phyloP scores from a whole-genome alignment of 2,329 filamentous ascomycete species.

The Stagonosporopsis chrysanthemi region DNA sequence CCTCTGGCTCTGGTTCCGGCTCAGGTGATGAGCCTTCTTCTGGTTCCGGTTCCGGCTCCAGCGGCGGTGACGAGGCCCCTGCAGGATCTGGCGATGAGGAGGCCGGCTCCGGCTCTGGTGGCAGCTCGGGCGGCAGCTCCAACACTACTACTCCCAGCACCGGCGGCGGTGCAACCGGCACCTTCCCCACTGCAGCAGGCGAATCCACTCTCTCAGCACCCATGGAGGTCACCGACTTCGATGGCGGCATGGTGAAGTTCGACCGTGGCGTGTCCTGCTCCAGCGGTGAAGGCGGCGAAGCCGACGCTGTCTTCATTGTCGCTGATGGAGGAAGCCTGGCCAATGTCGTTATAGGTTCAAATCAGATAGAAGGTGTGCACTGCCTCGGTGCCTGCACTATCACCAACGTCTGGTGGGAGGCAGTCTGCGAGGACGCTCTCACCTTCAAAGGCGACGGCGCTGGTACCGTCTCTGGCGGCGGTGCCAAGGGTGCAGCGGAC shows the following conservation, averaged over 20 bases:
- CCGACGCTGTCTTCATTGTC: slow-evolving; percentile 62
- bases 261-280: slow-evolving; percentile 43
- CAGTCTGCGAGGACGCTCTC: slow-evolving; percentile 53
- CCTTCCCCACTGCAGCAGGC: slow-evolving; percentile 32
- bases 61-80: not conserved
- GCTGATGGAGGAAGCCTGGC: slow-evolving; percentile 59
- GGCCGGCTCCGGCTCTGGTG: not conserved
- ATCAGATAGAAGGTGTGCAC: slow-evolving; percentile 61
- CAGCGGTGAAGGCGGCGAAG: slow-evolving; percentile 52
- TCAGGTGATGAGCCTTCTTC: not conserved
- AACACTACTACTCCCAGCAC: slow-evolving; percentile 14
- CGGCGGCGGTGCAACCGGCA: slow-evolving; percentile 21
- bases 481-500: slow-evolving; percentile 49
- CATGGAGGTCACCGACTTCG: slow-evolving; percentile 33
- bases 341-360: slow-evolving; percentile 63
- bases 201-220: slow-evolving; percentile 27
- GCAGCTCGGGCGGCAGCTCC: slow-evolving; percentile 6
- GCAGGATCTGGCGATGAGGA: not conserved
- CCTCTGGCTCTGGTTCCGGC: slow-evolving; percentile 14
- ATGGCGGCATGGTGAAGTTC: slow-evolving; percentile 33
- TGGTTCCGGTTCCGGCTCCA: slow-evolving; percentile 4
- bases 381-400: slow-evolving; percentile 59
- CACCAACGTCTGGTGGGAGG: slow-evolving; percentile 55
- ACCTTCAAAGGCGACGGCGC: slow-evolving; percentile 47
- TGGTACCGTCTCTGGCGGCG: slow-evolving; percentile 50